A percentile compares a stretch with the other conserved stretches of the same genome.
phyloP scores from a whole-genome alignment of 345 rosid species.

The Hibiscus syriacus region DNA sequence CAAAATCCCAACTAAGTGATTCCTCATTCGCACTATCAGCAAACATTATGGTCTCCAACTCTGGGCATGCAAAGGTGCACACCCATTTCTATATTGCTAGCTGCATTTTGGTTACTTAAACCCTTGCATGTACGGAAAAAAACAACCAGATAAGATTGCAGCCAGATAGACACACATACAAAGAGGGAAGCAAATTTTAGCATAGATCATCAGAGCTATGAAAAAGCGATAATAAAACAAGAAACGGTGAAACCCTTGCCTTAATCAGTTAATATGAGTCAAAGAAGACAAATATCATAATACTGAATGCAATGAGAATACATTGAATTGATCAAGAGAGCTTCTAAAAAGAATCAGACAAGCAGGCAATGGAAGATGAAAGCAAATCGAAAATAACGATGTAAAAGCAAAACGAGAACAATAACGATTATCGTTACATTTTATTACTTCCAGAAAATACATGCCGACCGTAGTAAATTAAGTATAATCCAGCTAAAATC shows the following conservation, averaged over 20 bases:
- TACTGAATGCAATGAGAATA: not conserved
- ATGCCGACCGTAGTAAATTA: not conserved
- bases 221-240: slow-evolving; percentile 3
- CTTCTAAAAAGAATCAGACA: not conserved
- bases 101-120: slow-evolving; percentile 7
- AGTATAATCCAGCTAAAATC: not conserved
- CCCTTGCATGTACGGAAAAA: slow-evolving; percentile 15
- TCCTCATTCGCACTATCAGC: slow-evolving; percentile 43
- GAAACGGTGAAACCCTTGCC: not conserved
- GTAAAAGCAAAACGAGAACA: not conserved
- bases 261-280: not conserved
- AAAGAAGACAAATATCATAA: not conserved
- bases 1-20: slow-evolving; percentile 51
- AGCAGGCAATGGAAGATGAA: not conserved
- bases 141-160: slow-evolving; percentile 15
- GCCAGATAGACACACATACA: too few relatives aligned
- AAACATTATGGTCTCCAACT: slow-evolving; percentile 29
- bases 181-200: not conserved
- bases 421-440: not conserved
- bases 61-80: slow-evolving; percentile 9
- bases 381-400: not conserved
- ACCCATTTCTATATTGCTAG: slow-evolving; percentile 16
- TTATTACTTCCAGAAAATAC: not conserved
- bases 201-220: too few relatives aligned
- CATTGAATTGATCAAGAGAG: not conserved